Evolutionary conservation across 73 alveolate species (phyloP).

Genomic region (Paramecium bursaria): DNA sequence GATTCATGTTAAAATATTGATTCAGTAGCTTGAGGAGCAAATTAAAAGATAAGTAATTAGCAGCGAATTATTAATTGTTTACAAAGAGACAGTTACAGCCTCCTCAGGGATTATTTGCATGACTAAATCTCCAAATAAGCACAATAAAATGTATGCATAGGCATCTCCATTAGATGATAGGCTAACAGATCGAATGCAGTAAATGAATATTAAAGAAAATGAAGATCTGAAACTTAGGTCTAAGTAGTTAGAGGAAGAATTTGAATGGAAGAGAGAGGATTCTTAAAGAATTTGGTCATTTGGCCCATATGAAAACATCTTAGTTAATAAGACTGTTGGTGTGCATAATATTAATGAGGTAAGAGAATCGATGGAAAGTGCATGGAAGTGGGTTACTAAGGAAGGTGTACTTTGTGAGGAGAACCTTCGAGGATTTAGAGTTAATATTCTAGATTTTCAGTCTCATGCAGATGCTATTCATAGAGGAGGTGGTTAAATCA

Average conservation of each 20-base stretch:
- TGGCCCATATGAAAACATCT: slow-evolving; percentile 98
- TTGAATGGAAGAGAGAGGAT: slow-evolving; percentile 87
- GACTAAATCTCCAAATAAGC: slow-evolving; percentile 99
- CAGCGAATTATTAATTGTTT: slow-evolving; percentile 98
- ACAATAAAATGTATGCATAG: slow-evolving; percentile 92
- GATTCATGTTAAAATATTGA: slow-evolving; percentile 97
- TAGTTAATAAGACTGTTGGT: slow-evolving; percentile 93
- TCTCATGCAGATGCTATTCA: slow-evolving; percentile 98
- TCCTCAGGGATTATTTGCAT: slow-evolving; percentile 88
- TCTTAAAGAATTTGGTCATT: slow-evolving; percentile 96
- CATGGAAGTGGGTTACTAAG: slow-evolving; percentile 98
- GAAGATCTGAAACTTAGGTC: slow-evolving; percentile 90
- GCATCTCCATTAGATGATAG: slow-evolving; percentile 95
- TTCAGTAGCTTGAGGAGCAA: slow-evolving; percentile 96
- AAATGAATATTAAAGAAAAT: slow-evolving; percentile 80
- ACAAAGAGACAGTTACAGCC: slow-evolving; percentile 96
- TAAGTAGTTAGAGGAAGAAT: slow-evolving; percentile 86
- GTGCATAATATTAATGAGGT: slow-evolving; percentile 96
- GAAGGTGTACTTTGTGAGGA: slow-evolving; percentile 98
- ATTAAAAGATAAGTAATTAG: slow-evolving; percentile 95
- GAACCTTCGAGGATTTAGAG: slow-evolving; percentile 98
- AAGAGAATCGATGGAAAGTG: slow-evolving; percentile 96
- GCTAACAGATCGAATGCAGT: slow-evolving; percentile 90
- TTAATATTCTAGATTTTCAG: slow-evolving; percentile 91
- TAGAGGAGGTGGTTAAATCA: slow-evolving; percentile 99